These are phyloP conservation scores for Leccinum ochraceum DNA, from an alignment of 768 basidiomycete genomes.

Conservation along the genomic window DNA sequence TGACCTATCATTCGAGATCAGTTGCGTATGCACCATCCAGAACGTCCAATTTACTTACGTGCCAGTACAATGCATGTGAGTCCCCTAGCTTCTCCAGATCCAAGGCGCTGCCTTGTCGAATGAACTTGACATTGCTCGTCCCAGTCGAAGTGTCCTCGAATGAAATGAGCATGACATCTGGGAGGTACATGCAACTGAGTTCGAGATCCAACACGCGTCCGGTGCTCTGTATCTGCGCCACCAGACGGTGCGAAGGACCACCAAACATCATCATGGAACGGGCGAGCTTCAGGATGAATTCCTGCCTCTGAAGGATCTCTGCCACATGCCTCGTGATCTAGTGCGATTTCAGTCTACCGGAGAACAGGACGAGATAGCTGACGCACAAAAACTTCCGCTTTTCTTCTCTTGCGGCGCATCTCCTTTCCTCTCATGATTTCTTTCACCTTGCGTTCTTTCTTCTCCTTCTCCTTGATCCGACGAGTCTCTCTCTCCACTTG, in stretches of 20 bases:
- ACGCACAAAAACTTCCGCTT: constrained; percentile 72
- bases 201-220: constrained; percentile 77
- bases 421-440: constrained; percentile 34
- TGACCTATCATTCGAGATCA: constrained; percentile 49
- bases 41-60: constrained; percentile 38
- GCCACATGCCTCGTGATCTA: constrained; percentile 85
- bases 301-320: constrained; percentile 68
- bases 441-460: constrained; percentile 40
- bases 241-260: constrained; percentile 79
- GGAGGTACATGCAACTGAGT: constrained; percentile 71
- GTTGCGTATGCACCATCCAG: not conserved
- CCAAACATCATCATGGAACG: constrained; percentile 92
- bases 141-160: constrained; percentile 82
- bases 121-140: constrained; percentile 80
- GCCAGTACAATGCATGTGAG: constrained; percentile 74
- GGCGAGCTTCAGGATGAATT: constrained; percentile 82
- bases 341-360: not conserved
- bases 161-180: constrained; percentile 74
- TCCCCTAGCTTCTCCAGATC: constrained; percentile 78
- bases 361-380: not conserved
- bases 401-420: constrained; percentile 57
- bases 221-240: constrained; percentile 78
- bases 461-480: constrained; percentile 24
- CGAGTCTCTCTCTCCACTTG: constrained; percentile 29
- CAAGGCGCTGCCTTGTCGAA: constrained; percentile 67